Conservation (phyloP, 129 eudicot species). For the Helianthus tuberosus region DNA sequence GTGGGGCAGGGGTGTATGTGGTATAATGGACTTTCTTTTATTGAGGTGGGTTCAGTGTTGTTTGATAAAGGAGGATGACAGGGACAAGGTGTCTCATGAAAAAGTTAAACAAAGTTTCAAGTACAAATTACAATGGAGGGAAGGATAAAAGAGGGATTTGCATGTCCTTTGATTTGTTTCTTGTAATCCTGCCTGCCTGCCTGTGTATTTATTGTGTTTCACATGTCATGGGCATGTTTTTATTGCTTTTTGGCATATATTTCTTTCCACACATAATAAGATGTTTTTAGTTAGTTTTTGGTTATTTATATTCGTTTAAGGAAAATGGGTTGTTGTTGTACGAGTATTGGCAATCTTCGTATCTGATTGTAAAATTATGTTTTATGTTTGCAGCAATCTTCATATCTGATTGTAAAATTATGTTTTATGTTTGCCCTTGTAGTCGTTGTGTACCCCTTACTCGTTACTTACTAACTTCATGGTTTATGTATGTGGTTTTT, state of each 20-base stretch:
- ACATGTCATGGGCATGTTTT: conserved; percentile 23
- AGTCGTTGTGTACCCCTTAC: too few relatives aligned
- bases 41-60: conserved; percentile 44
- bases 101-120: conserved; percentile 26
- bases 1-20: conserved; percentile 33
- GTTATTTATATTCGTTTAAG: too few relatives aligned
- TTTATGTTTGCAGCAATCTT: too few relatives aligned
- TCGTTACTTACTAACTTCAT: too few relatives aligned
- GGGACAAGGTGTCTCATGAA: conserved; percentile 37
- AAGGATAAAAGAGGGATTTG: neutral
- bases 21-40: conserved; percentile 31
- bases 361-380: too few relatives aligned
- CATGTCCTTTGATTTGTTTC: conserved; percentile 21
- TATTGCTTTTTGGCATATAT: neutral
- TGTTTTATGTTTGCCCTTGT: too few relatives aligned
- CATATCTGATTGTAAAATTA: too few relatives aligned
- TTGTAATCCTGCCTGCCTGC: neutral
- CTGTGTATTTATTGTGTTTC: conserved; percentile 28
- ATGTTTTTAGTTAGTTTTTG: too few relatives aligned
- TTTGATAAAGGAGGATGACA: conserved; percentile 47
- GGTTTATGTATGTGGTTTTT: too few relatives aligned
- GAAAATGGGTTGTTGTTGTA: too few relatives aligned
- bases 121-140: conserved; percentile 34
- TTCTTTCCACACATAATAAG: neutral
- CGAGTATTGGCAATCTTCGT: too few relatives aligned